Conservation (phyloP, 306 rosid genomes). For the Lagenaria siceraria region DNA sequence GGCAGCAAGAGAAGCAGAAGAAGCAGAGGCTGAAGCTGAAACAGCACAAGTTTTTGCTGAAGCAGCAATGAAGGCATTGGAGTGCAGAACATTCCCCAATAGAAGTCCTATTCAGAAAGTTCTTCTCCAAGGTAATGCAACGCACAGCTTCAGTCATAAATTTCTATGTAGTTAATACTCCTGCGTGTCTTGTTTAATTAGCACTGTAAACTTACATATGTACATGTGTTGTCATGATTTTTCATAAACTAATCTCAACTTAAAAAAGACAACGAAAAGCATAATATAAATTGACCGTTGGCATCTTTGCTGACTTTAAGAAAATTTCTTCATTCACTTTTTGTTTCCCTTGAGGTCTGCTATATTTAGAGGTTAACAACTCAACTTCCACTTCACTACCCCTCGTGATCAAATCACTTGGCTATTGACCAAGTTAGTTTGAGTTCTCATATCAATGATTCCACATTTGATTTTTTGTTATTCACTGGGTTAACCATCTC, state of each 20-base stretch:
- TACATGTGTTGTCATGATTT: background rate
- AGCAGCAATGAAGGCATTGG: conserved; percentile 81
- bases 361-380: background rate
- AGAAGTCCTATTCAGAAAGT: conserved; percentile 6
- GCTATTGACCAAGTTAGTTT: background rate
- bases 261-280: background rate
- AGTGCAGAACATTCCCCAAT: conserved; percentile 37
- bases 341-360: background rate
- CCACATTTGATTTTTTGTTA: background rate
- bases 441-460: background rate
- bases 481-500: background rate
- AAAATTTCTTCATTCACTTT: background rate
- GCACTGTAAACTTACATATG: background rate
- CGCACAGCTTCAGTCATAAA: background rate
- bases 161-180: background rate
- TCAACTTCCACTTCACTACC: background rate
- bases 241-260: background rate
- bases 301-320: background rate
- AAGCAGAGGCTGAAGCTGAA: conserved; percentile 90
- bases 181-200: background rate
- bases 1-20: conserved; percentile 91
- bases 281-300: background rate
- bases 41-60: conserved; percentile 83
- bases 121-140: conserved; percentile 6
- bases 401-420: background rate